A percentile compares a stretch with the other conserved stretches of the same genome.
These are phyloP conservation scores for Hexamita inflata DNA, from an alignment of 208 protist genomes.

Conservation along the genomic window DNA sequence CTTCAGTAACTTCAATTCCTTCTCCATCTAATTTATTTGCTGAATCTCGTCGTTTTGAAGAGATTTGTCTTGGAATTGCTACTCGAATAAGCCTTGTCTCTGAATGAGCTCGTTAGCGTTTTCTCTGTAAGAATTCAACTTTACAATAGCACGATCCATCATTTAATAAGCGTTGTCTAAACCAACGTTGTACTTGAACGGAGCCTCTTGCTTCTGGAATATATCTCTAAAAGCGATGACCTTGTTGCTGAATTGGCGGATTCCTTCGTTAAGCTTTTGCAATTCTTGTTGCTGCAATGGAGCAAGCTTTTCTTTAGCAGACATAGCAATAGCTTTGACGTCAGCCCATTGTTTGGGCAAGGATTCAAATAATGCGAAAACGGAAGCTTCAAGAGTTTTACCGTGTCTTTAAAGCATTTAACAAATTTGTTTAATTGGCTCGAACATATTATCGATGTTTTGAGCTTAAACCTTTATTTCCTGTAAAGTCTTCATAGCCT, in stretches of 20 bases:
- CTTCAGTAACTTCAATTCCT: constrained; percentile 33
- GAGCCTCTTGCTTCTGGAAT: background rate
- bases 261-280: background rate
- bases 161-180: background rate
- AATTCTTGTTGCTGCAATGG: background rate
- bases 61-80: background rate
- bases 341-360: background rate
- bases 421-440: background rate
- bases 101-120: background rate
- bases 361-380: background rate
- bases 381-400: background rate
- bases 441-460: constrained; percentile 29
- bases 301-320: constrained; percentile 11
- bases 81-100: background rate
- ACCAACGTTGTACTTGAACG: background rate
- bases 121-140: background rate
- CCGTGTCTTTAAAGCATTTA: constrained; percentile 6
- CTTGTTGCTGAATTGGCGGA: background rate
- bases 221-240: background rate
- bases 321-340: background rate
- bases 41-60: background rate
- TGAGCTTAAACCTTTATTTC: background rate
- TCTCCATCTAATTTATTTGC: background rate
- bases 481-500: background rate
- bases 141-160: background rate